Evolutionary conservation across 2,329 filamentous ascomycete species (phyloP), one percentile per base, ranked within the genome.

Genomic region (Phyllosticta citrichinensis): DNA sequence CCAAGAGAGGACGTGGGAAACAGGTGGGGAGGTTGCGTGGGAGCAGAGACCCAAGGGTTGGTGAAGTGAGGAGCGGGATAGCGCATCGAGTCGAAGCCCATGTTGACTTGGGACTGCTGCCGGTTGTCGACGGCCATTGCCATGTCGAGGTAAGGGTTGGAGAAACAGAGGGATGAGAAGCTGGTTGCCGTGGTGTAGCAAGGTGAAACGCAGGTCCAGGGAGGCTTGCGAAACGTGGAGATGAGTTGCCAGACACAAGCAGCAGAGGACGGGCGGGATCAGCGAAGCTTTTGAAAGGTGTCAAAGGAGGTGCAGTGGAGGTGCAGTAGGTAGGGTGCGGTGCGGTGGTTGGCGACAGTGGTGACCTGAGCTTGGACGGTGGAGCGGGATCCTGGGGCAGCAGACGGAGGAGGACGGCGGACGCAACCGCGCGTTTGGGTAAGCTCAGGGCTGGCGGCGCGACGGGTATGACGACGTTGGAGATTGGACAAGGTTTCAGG

Each of bases 81-180:
- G 68, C 88, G 85, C 81, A 91, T 86, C 74, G 84, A 81, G 74
- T 93, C 89, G 80, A 93, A 94, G 75, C 84, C 85, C 79, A 96
- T 82, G 73, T 82, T 83, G 83, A 89, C 78, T 86, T 75, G 75
- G 65, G 71, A 67, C 67, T 80, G 89, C 78, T 93, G 91, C 75
- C 91, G 89, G 71, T 86, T 85, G 79, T 96, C 91, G 80, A 96
- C 85, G 76, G 92, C 89, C 91, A 96, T 96, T 79, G 91, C 94
- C 91, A 96, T 96, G 66, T 30, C 55, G 58, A 61, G 56, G 58
- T 35, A 64, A 55, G 60, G 59, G 59, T 57, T 52, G 52, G 52
- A 62, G 52, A 64, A 51, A 59, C 64, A 52, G 54, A 61, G 50
- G 56, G 62, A 58, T 61, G 64, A 61, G 64, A 61, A 62, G 30